Base-by-base conservation (phyloP, 2,329 filamentous ascomycete genomes). In the Ophiosphaerella narmari region DNA sequence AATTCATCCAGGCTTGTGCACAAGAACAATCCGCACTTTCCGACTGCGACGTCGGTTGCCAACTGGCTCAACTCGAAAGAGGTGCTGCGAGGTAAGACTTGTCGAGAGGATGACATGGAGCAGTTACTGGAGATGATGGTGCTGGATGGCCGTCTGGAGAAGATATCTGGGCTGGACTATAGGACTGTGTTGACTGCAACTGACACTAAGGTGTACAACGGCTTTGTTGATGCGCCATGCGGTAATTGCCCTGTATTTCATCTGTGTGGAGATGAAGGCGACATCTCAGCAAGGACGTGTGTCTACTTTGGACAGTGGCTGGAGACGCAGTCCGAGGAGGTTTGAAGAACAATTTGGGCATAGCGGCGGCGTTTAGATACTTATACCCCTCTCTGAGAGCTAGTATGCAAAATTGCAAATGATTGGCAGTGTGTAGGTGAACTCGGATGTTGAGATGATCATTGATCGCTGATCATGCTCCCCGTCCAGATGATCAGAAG, bases 231-330 rank as follows among this genome's bases (percentile, higher is more conserved):
- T 72, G 87, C 88, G 2, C 94, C 94, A 1, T 99, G 94, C 72
- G 92, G 93, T 2, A 82, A 86, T 47, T 99, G 94, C 73, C 94
- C 94, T 0, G 93, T 97, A 2, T 96, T 96, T 70, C 88, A 94
- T 50, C 81, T 97, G 2, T 99, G 94, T 70, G 88, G 90, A 59
- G 90, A 96, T 53, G 91, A 91, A 6, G 93, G 93, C 0, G 90
- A 91, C 0, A 91, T 99, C 18, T 95, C 88, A 65, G 90, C 93
- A 0, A 88, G 86, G 58, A 96, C 88, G 43, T 99, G 94, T 74
- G 88, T 91, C 46, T 99, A 99, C 70, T 97, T 96, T 67, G 83
- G 89, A 56, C 83, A 86, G 44, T 99, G 94, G 94, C 74, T 97
- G 16, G 65, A 64, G 38, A 70, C 68, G 1, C 58, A 66, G 31